These are phyloP conservation scores for Turnera subulata DNA, from an alignment of 345 rosid species.

Conservation along the genomic window DNA sequence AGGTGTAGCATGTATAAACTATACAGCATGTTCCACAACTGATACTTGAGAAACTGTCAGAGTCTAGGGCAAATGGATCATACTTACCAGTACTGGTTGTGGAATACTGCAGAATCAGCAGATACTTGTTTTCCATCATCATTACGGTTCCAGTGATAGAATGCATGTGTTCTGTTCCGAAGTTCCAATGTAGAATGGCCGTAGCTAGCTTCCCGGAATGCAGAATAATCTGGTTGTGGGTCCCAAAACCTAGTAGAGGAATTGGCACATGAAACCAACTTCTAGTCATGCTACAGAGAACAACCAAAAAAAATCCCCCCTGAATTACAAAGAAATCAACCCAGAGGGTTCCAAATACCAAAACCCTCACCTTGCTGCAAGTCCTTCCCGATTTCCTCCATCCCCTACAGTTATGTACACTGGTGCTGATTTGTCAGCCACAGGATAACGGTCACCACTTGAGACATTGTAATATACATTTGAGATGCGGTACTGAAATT, in stretches of 20 bases:
- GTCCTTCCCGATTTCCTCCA: constrained; percentile 78
- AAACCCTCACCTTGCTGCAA: constrained; percentile 37
- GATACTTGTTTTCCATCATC: constrained; percentile 21
- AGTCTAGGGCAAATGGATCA: neutral
- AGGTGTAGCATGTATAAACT: no score
- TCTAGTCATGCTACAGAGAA: no score
- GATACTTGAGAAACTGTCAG: neutral
- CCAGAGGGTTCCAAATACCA: no score
- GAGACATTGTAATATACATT: constrained; percentile 48
- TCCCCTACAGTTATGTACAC: constrained; percentile 63
- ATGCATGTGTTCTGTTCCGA: constrained; percentile 24
- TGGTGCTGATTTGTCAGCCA: constrained; percentile 45
- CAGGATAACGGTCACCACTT: constrained; percentile 40
- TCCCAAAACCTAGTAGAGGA: constrained; percentile 16
- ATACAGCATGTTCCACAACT: no score
- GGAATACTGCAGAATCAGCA: constrained; percentile 19
- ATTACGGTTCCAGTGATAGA: constrained; percentile 26
- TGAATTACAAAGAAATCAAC: no score
- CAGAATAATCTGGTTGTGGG: constrained; percentile 28
- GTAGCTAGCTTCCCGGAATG: constrained; percentile 24
- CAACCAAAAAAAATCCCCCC: no score
- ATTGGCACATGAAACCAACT: neutral
- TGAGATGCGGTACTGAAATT: constrained; percentile 44
- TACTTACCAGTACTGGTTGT: constrained; percentile 20
- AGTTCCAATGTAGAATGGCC: constrained; percentile 27